Conservation (phyloP, 2,329 filamentous ascomycete species). For the Didymosphaeria variabile region DNA sequence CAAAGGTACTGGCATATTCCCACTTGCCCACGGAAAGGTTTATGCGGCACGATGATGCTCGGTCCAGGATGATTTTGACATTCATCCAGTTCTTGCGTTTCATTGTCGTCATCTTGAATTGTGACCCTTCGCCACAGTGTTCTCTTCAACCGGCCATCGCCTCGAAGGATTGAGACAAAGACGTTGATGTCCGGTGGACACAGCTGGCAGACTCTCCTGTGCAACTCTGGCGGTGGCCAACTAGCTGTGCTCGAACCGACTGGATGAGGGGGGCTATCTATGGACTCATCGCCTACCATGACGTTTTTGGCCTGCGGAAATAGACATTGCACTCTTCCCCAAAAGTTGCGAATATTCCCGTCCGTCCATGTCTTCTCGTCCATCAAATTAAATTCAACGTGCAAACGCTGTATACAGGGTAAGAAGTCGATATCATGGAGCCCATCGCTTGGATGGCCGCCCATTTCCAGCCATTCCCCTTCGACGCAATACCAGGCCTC, state of each 20-base stretch:
- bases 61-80: slow-evolving; percentile 6
- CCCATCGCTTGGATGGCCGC: slow-evolving; percentile 4
- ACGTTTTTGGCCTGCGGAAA: slow-evolving; percentile 17
- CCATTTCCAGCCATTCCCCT: slow-evolving; percentile 2
- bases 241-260: neutral
- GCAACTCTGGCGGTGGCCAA: neutral
- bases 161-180: slow-evolving; percentile 6
- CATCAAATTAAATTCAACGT: slow-evolving; percentile 1
- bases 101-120: slow-evolving; percentile 4
- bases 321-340: slow-evolving; percentile 15
- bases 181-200: slow-evolving; percentile 18
- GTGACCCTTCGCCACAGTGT: slow-evolving; percentile 15
- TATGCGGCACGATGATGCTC: slow-evolving; percentile 19
- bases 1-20: slow-evolving; percentile 7
- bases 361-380: neutral
- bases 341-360: slow-evolving; percentile 15
- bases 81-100: slow-evolving; percentile 12
- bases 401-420: neutral
- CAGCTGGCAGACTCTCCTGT: slow-evolving; percentile 11
- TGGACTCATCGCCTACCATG: slow-evolving; percentile 10
- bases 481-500: slow-evolving; percentile 12
- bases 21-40: slow-evolving; percentile 17
- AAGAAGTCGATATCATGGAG: slow-evolving; percentile 5
- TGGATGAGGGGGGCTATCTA: neutral
- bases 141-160: slow-evolving; percentile 11